These are phyloP conservation scores for Syzygium oleosum DNA, from an alignment of 345 rosid genomes.

Conservation along the genomic window DNA sequence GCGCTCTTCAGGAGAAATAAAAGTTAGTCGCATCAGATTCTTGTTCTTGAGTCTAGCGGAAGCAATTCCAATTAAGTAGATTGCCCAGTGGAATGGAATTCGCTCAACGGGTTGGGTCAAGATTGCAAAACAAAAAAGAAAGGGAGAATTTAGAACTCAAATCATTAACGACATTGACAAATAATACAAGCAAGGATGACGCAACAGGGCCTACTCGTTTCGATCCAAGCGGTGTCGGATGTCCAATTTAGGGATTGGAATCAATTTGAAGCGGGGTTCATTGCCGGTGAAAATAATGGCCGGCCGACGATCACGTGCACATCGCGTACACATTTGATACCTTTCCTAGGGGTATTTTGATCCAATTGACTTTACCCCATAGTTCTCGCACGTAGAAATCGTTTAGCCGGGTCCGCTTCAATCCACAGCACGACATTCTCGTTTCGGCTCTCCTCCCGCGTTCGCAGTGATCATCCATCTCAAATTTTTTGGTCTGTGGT, in stretches of 20 bases:
- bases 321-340: not conserved
- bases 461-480: not conserved
- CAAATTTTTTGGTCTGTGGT: not conserved
- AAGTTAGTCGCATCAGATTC: not conserved
- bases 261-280: rapidly evolving
- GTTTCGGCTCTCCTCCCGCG: not conserved
- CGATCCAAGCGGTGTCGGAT: not conserved
- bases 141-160: not conserved
- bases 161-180: not conserved
- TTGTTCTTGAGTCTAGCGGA: not conserved
- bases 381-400: not conserved
- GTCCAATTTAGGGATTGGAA: not conserved
- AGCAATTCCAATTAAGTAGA: not conserved
- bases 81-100: not conserved
- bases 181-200: not conserved
- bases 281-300: not conserved
- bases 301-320: not conserved
- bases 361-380: not conserved
- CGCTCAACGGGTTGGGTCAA: not conserved
- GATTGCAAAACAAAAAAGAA: not conserved
- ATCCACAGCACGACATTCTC: not conserved
- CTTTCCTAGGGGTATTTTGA: not conserved
- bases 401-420: not conserved
- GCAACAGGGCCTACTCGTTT: not conserved
- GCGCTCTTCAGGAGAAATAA: not conserved